These are phyloP conservation scores for Lycium barbarum DNA, from an alignment of 257 asterid species.

Conservation along the genomic window DNA sequence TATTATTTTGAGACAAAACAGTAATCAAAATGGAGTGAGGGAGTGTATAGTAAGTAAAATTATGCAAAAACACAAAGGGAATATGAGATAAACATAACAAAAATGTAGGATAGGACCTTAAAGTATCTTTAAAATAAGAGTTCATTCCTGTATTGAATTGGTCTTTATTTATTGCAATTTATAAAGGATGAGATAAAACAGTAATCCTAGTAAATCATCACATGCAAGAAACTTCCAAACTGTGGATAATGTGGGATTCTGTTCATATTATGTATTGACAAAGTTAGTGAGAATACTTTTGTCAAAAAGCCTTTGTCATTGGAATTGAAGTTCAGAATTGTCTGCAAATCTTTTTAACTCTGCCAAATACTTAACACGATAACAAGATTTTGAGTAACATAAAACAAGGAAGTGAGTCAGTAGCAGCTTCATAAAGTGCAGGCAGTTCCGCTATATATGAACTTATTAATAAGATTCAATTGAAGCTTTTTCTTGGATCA, in stretches of 20 bases:
- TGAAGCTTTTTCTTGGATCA: conserved; percentile 17
- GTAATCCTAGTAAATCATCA: background rate
- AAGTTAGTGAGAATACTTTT: background rate
- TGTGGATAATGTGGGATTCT: conserved; percentile 18
- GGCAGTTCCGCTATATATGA: background rate
- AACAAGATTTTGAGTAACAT: background rate
- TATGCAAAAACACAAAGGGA: too few species aligned
- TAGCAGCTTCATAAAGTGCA: conserved; percentile 17
- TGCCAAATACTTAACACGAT: background rate
- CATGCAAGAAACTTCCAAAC: conserved; percentile 22
- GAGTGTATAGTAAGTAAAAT: too few species aligned
- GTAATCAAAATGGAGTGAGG: too few species aligned
- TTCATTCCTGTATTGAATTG: too few species aligned
- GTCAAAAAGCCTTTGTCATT: background rate
- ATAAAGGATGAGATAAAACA: background rate
- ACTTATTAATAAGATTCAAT: background rate
- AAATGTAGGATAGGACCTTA: too few species aligned
- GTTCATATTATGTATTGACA: conserved; percentile 25
- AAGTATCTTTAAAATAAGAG: too few species aligned
- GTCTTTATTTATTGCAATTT: background rate
- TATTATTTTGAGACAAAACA: too few species aligned
- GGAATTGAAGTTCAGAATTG: conserved; percentile 26
- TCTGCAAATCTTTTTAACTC: background rate
- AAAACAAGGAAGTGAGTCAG: conserved; percentile 28
- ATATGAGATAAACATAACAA: too few species aligned